Evolutionary conservation across 306 rosid species (phyloP), one percentile per base, ranked within the genome.

Genomic region (Cicer judaicum): DNA sequence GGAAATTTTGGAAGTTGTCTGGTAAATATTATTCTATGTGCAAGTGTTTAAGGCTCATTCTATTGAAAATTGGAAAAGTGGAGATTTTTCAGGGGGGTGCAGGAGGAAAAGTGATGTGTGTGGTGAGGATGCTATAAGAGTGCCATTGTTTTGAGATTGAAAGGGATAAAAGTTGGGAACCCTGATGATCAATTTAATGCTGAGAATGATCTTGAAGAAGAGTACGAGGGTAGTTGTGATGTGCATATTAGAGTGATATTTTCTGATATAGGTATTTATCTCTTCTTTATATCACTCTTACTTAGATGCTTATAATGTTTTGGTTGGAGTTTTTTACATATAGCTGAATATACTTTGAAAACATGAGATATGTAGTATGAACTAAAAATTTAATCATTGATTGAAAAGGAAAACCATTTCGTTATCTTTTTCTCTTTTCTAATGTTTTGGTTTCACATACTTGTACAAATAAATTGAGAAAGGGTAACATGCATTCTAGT

Each of bases 101-200:
- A 78, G 77, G n/a, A 85, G 96, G 65, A 82, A 84, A 83, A 84
- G 90, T 10, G 72, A 72, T 5, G 84, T 83, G 15, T 89, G 96
- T 34, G 34, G 85, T 19, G 86, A 79, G 75, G 66, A 70, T 55
- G 72, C 83, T 2, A 57, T 2, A 62, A 66, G 64, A 73, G 80
- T 19, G 92, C 87, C 77, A 67, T 73, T 1, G 89, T 92, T 78
- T 80, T 92, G 87, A 83, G 87, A 18, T 79, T 88, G 43, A 82
- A 81, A 81, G 85, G 78, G 92, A 92, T 88, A 96, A 92, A 88
- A 82, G 88, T 85, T 11, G 97, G 93, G 80, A 85, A 73, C 59
- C 97, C 97, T 0, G 93, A 89, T 77, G 84, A 88, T 18, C 93
- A 85, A 9, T 89, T 92, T 74, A 83, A 88, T 65, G 93, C 97